A percentile compares a stretch with the other conserved stretches of the same genome.
Conservation (phyloP, 495 filamentous ascomycete species). For the Penicillium argentinense region DNA sequence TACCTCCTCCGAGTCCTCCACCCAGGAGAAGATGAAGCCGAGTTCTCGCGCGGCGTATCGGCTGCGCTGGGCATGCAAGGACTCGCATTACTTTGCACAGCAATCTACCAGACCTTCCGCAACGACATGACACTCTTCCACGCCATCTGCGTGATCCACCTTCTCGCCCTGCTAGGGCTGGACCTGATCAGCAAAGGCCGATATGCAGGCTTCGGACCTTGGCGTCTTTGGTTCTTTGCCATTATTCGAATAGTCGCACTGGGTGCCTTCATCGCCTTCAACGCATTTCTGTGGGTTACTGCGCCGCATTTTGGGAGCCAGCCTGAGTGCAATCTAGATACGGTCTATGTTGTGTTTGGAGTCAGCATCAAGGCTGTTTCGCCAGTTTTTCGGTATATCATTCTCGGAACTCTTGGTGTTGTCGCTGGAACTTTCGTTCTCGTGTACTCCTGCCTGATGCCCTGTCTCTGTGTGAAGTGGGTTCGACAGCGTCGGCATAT, state of each 20-base stretch:
- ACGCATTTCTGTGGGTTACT: constrained; percentile 18
- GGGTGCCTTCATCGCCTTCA: constrained; percentile 16
- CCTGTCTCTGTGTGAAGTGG: constrained; percentile 8
- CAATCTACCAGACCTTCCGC: constrained; percentile 19
- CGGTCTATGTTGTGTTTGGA: constrained; percentile 18
- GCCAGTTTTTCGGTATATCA: constrained; percentile 19
- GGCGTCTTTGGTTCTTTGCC: constrained; percentile 14
- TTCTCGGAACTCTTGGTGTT: too few relatives aligned
- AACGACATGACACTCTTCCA: constrained; percentile 20
- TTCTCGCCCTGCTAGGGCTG: constrained; percentile 15
- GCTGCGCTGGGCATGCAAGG: constrained; percentile 21
- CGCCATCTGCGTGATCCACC: constrained; percentile 18
- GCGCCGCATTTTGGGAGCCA: constrained; percentile 17
- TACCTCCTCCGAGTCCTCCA: constrained; percentile 14
- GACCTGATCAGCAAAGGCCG: constrained; percentile 20
- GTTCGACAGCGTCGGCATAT: not conserved
- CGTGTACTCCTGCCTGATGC: constrained; percentile 12
- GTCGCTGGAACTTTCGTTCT: constrained; percentile 7
- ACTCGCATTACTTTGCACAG: constrained; percentile 19
- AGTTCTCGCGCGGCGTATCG: constrained; percentile 17
- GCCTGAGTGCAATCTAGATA: constrained; percentile 10
- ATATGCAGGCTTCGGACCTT: constrained; percentile 16
- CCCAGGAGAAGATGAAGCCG: constrained; percentile 16
- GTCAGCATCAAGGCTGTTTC: constrained; percentile 16
- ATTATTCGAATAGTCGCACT: constrained; percentile 11